These are phyloP conservation scores for Leccinum fibrillosum DNA, from an alignment of 768 basidiomycete species.

Conservation along the genomic window DNA sequence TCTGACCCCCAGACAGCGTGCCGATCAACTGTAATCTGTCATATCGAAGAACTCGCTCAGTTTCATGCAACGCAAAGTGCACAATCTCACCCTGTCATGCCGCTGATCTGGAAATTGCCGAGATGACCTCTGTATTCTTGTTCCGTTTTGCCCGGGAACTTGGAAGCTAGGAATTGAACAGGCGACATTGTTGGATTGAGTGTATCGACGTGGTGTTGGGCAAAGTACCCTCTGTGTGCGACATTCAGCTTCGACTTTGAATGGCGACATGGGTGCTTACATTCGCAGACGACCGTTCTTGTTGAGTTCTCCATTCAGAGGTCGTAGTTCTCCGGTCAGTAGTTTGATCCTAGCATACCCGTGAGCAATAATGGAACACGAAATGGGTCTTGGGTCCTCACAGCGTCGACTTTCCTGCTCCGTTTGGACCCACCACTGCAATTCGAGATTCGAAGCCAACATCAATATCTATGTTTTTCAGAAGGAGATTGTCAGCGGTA, in stretches of 20 bases:
- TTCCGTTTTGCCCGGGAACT: conserved; percentile 91
- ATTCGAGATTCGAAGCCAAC: conserved; percentile 93
- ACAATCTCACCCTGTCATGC: conserved; percentile 77
- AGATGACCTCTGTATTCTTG: conserved; percentile 96
- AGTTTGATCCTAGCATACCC: conserved; percentile 73
- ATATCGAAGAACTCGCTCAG: neutral
- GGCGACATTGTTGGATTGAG: conserved; percentile 83
- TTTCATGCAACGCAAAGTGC: neutral
- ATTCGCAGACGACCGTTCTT: conserved; percentile 90
- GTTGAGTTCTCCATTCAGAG: conserved; percentile 66
- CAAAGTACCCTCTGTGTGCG: conserved; percentile 73
- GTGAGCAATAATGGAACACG: conserved; percentile 2
- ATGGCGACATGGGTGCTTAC: conserved; percentile 41
- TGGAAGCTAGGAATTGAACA: conserved; percentile 88
- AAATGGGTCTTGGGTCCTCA: conserved; percentile 33
- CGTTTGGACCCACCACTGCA: conserved; percentile 93
- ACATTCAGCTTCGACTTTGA: neutral
- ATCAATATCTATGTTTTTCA: conserved; percentile 83
- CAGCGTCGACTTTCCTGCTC: conserved; percentile 96
- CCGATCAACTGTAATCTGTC: conserved; percentile 80
- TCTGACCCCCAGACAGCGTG: conserved; percentile 93
- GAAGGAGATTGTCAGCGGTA: conserved; percentile 65
- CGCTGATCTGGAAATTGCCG: conserved; percentile 96
- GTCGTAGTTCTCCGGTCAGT: conserved; percentile 22
- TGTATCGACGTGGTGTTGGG: conserved; percentile 95